Conservation (phyloP, 768 basidiomycete genomes). For the Rubroboletus satanas region DNA sequence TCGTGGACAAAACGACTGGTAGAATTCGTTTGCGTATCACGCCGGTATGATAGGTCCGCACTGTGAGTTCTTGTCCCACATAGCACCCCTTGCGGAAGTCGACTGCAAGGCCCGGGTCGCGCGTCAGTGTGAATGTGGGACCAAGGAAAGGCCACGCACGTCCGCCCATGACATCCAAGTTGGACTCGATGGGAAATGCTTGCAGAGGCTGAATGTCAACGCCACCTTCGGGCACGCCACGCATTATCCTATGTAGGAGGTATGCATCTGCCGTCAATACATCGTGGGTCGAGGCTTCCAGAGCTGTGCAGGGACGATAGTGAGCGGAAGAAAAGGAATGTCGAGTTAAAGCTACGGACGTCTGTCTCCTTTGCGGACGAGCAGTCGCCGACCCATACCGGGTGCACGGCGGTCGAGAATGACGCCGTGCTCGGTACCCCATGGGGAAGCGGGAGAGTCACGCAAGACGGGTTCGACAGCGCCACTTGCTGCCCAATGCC, state of each 20-base stretch:
- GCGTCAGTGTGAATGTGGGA: not conserved
- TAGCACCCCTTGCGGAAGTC: conserved; percentile 98
- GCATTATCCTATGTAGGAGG: conserved; percentile 69
- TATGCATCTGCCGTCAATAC: conserved; percentile 54
- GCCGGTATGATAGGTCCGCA: conserved; percentile 94
- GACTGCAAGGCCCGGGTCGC: conserved; percentile 44
- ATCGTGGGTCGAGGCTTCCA: conserved; percentile 56
- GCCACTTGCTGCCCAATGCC: conserved; percentile 65
- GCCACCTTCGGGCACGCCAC: conserved; percentile 85
- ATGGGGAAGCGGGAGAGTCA: conserved; percentile 44
- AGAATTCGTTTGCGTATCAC: conserved; percentile 85
- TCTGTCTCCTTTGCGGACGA: conserved; percentile 63
- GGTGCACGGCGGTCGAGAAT: conserved; percentile 64
- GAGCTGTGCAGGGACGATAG: conserved; percentile 36
- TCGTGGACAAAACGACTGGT: conserved; percentile 58
- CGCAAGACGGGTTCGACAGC: conserved; percentile 76
- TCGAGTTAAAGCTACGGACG: conserved; percentile 52
- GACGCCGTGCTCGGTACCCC: conserved; percentile 53
- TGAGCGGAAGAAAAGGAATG: not conserved
- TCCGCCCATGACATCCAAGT: conserved; percentile 92
- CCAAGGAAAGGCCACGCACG: conserved; percentile 46
- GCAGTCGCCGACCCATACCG: conserved; percentile 73
- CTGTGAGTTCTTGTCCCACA: conserved; percentile 95
- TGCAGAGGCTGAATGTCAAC: conserved; percentile 71
- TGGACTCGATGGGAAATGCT: conserved; percentile 91